Evolutionary conservation across 129 eudicot genomes (phyloP).

Genomic region (Mikania micrantha): DNA sequence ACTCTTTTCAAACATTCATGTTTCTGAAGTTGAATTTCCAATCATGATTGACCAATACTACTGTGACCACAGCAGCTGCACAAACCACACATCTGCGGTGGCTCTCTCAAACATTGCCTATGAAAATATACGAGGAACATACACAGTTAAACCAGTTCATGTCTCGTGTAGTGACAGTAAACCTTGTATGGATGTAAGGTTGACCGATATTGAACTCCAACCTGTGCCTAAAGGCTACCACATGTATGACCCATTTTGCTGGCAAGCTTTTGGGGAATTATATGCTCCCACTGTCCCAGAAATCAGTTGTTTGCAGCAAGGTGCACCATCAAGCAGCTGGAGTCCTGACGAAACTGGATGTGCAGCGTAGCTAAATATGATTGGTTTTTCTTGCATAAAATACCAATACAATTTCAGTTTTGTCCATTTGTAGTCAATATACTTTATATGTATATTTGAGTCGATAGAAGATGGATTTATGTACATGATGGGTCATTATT

Average conservation of each 20-base stretch:
- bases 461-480: neutral
- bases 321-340: slow-evolving; percentile 65
- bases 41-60: slow-evolving; percentile 89
- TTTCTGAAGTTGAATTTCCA: slow-evolving; percentile 73
- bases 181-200: slow-evolving; percentile 76
- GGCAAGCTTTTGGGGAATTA: slow-evolving; percentile 81
- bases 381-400: neutral
- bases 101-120: slow-evolving; percentile 78
- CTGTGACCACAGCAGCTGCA: slow-evolving; percentile 77
- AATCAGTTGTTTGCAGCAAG: slow-evolving; percentile 54
- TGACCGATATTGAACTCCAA: slow-evolving; percentile 52
- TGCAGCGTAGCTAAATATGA: slow-evolving; percentile 20
- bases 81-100: slow-evolving; percentile 77
- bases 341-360: slow-evolving; percentile 50
- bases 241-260: slow-evolving; percentile 71
- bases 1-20: slow-evolving; percentile 71
- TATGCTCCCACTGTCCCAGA: slow-evolving; percentile 63
- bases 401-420: neutral
- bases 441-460: neutral
- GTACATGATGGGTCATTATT: neutral
- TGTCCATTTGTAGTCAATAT: neutral
- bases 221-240: slow-evolving; percentile 61
- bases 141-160: slow-evolving; percentile 88
- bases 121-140: slow-evolving; percentile 79
- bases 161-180: slow-evolving; percentile 77